phyloP scores from a whole-genome alignment of 352 stramenopile genomes.

The Pythium dissotocum region DNA sequence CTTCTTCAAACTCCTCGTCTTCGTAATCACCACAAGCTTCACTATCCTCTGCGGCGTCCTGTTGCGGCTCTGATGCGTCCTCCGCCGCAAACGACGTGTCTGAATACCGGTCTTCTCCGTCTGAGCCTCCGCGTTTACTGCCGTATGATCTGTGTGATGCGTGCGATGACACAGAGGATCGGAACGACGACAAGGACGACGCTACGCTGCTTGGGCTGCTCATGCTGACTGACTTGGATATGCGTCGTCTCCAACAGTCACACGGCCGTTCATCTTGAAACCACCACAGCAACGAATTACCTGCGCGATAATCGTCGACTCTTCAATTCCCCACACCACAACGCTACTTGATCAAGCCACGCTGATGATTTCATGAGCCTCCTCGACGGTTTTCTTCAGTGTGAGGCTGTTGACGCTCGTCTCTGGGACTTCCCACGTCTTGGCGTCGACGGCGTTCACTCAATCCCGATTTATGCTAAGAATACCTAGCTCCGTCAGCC shows the following conservation, averaged over 20 bases:
- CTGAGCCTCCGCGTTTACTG: not conserved
- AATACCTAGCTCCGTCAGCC: not conserved
- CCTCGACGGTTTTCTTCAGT: no score
- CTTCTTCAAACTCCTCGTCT: conserved; percentile 17
- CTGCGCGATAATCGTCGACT: no score
- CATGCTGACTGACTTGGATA: not conserved
- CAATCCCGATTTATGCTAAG: not conserved
- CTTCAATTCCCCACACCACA: no score
- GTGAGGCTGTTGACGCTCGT: no score
- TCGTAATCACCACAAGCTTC: conserved; percentile 10
- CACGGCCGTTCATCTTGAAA: not conserved
- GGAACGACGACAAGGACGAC: conserved; percentile 1
- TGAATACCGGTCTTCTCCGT: conserved; percentile 1
- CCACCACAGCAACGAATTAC: no score
- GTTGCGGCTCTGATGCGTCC: not conserved
- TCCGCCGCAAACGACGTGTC: conserved; percentile 3
- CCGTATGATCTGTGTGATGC: not conserved
- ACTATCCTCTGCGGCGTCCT: not conserved
- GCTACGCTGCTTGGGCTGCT: conserved; percentile 13
- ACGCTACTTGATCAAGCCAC: no score
- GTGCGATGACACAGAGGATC: not conserved
- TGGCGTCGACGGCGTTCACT: not conserved
- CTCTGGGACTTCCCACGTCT: not conserved
- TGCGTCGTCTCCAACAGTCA: conserved; percentile 1
- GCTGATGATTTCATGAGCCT: no score